Evolutionary conservation across 1,284 basidiomycete genomes (phyloP), one percentile per base, ranked within the genome.

Genomic region (Ceratobasidium sp.): DNA sequence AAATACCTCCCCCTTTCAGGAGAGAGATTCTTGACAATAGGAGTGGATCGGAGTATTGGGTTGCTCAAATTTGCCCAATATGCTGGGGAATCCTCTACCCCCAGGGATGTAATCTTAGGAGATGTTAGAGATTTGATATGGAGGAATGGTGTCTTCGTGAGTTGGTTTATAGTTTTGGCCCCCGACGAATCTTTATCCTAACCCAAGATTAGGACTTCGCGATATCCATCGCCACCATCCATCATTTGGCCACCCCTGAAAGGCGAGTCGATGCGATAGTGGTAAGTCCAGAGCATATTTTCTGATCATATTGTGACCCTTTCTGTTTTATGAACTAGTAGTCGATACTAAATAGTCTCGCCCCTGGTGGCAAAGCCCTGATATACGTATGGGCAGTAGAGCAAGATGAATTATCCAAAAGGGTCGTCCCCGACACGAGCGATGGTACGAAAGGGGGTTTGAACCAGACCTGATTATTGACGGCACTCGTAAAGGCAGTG

Each of bases 341-440:
- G 88, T 82, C 86, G 36, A 80, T 95, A 21, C 75, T 94, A 16
- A 81, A 84, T 68, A 80, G 82, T 13, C 84, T 92, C 42, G 85
- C 85, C 1, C 80, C 86, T 4, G 69, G 74, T 1, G 84, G 89
- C 73, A 89, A 93, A 6, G 83, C 95, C 69, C 81, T 99, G 72
- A 89, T 99, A 74, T 98, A 97, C 74, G 97, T 98, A n/a, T 99
- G 97, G 97, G 95, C 96, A 0, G 85, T 91, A 64, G 95, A 98
- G 75, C 97, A 99, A 80, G 93, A 96, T 69, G 83, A 85, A 36
- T 78, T 87, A 4, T 93, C 91, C 1, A 93, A 90, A 75, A 82
- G 93, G 23, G 78, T 78, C 73, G 84, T 93, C 27, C 85, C 87
- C 8, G 69, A 66, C 16, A 53, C 71, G 3, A 68, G 71, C 33